phyloP scores from a whole-genome alignment of 1,284 basidiomycete species.

The Marasmius oreades region DNA sequence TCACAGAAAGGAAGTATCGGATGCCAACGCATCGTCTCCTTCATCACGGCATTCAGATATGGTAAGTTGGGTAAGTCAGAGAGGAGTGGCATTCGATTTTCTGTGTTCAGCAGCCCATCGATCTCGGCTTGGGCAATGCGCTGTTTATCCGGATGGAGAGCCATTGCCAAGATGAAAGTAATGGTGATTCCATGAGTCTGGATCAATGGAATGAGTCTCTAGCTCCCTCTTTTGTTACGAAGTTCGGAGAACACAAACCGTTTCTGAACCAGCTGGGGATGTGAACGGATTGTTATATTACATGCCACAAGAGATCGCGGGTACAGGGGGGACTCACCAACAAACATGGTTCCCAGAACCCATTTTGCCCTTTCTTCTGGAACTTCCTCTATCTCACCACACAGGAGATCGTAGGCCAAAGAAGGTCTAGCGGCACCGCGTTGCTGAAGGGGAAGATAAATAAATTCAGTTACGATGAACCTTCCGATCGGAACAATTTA shows the following conservation, averaged over 20 bases:
- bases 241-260: constrained; percentile 13
- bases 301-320: not conserved
- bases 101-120: constrained; percentile 4
- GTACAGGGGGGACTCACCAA: constrained; percentile 16
- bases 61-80: constrained; percentile 17
- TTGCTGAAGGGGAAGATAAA: too few species aligned
- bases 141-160: constrained; percentile 20
- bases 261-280: constrained; percentile 23
- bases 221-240: too few species aligned
- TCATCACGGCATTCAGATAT: constrained; percentile 17
- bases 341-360: constrained; percentile 25
- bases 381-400: not conserved
- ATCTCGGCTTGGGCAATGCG: constrained; percentile 20
- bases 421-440: not conserved
- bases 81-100: constrained; percentile 15
- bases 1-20: constrained; percentile 2
- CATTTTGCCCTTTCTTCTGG: constrained; percentile 15
- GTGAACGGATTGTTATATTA: not conserved
- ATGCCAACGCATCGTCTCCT: constrained; percentile 12
- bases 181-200: constrained; percentile 24
- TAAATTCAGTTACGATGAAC: not conserved
- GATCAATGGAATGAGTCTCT: not conserved
- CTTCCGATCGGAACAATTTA: constrained; percentile 21
- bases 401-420: not conserved
- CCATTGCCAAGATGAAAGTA: constrained; percentile 25